Conservation (phyloP, 306 rosid genomes). For the Benincasa hispida region DNA sequence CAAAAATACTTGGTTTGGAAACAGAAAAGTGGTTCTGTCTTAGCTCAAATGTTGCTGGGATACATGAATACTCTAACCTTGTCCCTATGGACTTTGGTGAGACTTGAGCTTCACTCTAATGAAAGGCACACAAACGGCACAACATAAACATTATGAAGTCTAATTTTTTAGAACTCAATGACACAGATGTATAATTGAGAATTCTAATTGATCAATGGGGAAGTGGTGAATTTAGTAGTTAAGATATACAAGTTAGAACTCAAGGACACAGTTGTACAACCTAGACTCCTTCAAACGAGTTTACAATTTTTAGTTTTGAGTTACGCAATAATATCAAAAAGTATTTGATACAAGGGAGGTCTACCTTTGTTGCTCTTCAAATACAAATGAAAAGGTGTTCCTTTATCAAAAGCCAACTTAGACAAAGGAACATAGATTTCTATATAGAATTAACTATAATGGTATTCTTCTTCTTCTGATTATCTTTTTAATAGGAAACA, state of each 20-base stretch:
- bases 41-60: background rate
- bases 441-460: background rate
- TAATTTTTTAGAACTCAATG: too few species aligned
- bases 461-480: background rate
- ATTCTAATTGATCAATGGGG: background rate
- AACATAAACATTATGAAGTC: background rate
- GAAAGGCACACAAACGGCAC: background rate
- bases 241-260: background rate
- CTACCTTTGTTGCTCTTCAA: background rate
- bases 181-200: too few species aligned
- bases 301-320: background rate
- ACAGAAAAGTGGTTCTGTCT: slow-evolving; percentile 7
- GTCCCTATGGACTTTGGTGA: background rate
- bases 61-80: too few species aligned
- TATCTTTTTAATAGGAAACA: too few species aligned
- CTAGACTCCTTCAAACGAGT: background rate
- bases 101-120: background rate
- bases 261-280: too few species aligned
- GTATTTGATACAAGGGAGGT: background rate
- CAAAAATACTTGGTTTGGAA: slow-evolving; percentile 12
- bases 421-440: background rate
- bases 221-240: background rate
- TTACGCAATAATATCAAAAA: background rate
- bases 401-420: background rate
- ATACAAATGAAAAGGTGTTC: background rate